Conservation (phyloP, 352 stramenopile genomes). For the Phytophthora boehmeriae region DNA sequence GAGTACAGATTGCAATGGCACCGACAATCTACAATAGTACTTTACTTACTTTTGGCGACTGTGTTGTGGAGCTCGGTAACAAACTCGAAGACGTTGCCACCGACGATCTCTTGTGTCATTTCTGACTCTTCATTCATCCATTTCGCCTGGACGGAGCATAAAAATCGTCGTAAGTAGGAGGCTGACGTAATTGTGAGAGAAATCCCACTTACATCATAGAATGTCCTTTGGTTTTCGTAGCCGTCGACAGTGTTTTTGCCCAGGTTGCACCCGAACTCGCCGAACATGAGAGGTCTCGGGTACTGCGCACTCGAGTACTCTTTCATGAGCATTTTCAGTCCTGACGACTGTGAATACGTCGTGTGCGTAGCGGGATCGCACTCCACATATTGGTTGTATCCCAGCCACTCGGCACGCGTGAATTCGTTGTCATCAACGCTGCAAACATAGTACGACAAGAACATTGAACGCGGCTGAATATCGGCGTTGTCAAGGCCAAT, state of each 20-base stretch:
- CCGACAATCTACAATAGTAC: constrained; percentile 1
- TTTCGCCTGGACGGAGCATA: constrained; percentile 47
- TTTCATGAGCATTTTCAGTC: constrained; percentile 57
- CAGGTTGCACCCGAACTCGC: constrained; percentile 70
- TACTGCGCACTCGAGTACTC: constrained; percentile 58
- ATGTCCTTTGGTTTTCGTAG: constrained; percentile 61
- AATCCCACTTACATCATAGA: constrained; percentile 54
- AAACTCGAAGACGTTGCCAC: constrained; percentile 85
- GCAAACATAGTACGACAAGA: constrained; percentile 82
- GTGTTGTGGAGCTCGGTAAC: constrained; percentile 74
- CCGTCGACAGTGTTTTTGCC: constrained; percentile 69
- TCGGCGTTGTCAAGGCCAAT: constrained; percentile 80
- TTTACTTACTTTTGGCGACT: constrained; percentile 42
- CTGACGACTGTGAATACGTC: constrained; percentile 54
- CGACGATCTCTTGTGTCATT: constrained; percentile 76
- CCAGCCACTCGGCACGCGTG: constrained; percentile 40
- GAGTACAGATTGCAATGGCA: neutral
- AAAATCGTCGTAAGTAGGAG: neutral
- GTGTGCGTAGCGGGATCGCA: constrained; percentile 50
- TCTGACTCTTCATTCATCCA: constrained; percentile 85
- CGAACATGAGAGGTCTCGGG: constrained; percentile 67
- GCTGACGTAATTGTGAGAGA: too few species aligned
- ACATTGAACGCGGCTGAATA: constrained; percentile 59
- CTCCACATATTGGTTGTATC: constrained; percentile 66
- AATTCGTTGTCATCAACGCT: constrained; percentile 33